phyloP scores from a whole-genome alignment of 192 early-diverging fungal species.

The Geranomyces variabilis region DNA sequence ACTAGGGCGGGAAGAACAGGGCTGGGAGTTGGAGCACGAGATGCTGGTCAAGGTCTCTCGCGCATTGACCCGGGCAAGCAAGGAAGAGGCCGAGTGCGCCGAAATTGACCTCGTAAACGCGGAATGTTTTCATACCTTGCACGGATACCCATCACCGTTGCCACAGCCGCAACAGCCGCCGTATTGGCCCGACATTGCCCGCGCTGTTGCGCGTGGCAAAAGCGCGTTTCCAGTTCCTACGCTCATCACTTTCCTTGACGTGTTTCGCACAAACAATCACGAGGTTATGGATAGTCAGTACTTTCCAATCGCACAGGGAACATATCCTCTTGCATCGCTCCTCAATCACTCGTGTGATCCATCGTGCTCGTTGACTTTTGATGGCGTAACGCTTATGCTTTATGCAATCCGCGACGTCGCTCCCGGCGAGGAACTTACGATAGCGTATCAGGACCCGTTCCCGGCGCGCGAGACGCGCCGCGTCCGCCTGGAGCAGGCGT shows the following conservation, averaged over 20 bases:
- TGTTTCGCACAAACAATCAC: constrained; percentile 72
- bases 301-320: constrained; percentile 64
- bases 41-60: constrained; percentile 31
- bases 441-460: constrained; percentile 64
- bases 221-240: background rate
- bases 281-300: constrained; percentile 60
- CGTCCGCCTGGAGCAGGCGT: constrained; percentile 45
- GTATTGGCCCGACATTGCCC: background rate
- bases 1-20: background rate
- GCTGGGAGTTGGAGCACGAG: constrained; percentile 15
- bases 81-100: background rate
- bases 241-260: constrained; percentile 54
- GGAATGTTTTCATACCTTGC: constrained; percentile 16
- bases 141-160: background rate
- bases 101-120: background rate
- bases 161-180: background rate
- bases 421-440: constrained; percentile 55
- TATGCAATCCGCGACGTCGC: constrained; percentile 56
- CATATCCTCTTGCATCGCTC: constrained; percentile 62
- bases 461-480: constrained; percentile 33
- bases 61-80: constrained; percentile 1
- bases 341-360: constrained; percentile 73
- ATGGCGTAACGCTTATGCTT: constrained; percentile 45
- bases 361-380: constrained; percentile 61
- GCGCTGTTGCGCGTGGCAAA: background rate